A percentile compares a stretch with the other conserved stretches of the same genome.
Conservation (phyloP, 2,329 filamentous ascomycete species). For the Talaromyces marneffei region DNA sequence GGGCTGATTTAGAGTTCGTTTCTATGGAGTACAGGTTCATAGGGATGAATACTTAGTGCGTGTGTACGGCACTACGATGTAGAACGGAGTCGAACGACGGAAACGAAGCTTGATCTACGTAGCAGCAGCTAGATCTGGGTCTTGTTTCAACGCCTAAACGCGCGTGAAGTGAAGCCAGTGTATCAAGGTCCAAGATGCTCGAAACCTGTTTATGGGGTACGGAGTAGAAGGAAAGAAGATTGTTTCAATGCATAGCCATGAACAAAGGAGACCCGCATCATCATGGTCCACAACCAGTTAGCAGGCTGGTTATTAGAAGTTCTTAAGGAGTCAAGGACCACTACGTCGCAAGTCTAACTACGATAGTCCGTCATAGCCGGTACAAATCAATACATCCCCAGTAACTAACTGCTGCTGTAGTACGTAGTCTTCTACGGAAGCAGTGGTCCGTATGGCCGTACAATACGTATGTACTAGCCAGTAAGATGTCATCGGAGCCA, state of each 20-base stretch:
- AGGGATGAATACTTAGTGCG: neutral
- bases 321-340: conserved; percentile 2
- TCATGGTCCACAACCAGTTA: too few relatives aligned
- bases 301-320: neutral
- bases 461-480: too few relatives aligned
- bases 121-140: neutral
- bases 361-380: neutral
- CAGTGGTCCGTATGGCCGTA: neutral
- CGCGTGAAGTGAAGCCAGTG: neutral
- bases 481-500: neutral
- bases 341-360: too few relatives aligned
- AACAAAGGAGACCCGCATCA: too few relatives aligned
- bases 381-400: neutral
- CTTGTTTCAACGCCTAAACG: neutral
- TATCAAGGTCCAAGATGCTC: neutral
- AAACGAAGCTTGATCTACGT: neutral
- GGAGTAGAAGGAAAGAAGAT: neutral
- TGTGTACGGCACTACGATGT: too few relatives aligned
- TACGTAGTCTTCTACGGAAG: too few relatives aligned
- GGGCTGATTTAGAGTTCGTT: neutral
- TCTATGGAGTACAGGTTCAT: neutral
- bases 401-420: too few relatives aligned
- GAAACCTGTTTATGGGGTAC: neutral
- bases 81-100: neutral
- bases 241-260: too few relatives aligned